A percentile compares a stretch with the other conserved stretches of the same genome.
Conservation (phyloP, 148 eudicot genomes). For the Rhododendron kiyosumense region DNA sequence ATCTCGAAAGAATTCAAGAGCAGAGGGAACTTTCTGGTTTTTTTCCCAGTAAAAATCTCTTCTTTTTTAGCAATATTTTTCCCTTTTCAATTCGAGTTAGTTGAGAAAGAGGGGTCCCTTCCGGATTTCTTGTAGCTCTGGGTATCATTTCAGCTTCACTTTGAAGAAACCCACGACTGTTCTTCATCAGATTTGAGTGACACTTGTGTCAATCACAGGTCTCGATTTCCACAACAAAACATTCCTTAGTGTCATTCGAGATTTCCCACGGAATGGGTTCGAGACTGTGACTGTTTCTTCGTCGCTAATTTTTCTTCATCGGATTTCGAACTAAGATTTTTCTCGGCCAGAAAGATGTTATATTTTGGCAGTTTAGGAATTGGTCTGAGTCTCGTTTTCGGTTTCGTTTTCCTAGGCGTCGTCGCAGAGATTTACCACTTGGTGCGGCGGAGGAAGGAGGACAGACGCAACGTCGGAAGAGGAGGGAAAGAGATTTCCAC, state of each 20-base stretch:
- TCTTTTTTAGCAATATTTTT: neutral
- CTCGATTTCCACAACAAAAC: neutral
- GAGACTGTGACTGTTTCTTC: neutral
- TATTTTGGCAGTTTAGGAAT: conserved; percentile 65
- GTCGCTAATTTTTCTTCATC: neutral
- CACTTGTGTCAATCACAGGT: neutral
- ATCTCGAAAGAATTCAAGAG: neutral
- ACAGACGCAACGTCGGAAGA: conserved; percentile 16
- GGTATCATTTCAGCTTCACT: conserved; percentile 9
- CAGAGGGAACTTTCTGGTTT: neutral
- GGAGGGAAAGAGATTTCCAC: conserved; percentile 30
- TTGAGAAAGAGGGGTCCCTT: neutral
- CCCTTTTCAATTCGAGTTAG: neutral
- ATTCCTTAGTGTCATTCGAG: neutral
- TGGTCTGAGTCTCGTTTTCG: conserved; percentile 64
- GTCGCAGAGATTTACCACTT: conserved; percentile 74
- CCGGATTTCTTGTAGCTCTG: neutral
- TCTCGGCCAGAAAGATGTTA: conserved; percentile 29
- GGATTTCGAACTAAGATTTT: neutral
- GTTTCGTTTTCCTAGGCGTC: conserved; percentile 50
- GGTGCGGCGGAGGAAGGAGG: conserved; percentile 61
- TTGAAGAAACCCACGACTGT: neutral
- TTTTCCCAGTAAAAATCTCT: neutral
- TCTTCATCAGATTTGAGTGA: neutral
- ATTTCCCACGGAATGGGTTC: neutral